phyloP scores from a whole-genome alignment of 1,284 basidiomycete species.

The Vanrija humicola region DNA sequence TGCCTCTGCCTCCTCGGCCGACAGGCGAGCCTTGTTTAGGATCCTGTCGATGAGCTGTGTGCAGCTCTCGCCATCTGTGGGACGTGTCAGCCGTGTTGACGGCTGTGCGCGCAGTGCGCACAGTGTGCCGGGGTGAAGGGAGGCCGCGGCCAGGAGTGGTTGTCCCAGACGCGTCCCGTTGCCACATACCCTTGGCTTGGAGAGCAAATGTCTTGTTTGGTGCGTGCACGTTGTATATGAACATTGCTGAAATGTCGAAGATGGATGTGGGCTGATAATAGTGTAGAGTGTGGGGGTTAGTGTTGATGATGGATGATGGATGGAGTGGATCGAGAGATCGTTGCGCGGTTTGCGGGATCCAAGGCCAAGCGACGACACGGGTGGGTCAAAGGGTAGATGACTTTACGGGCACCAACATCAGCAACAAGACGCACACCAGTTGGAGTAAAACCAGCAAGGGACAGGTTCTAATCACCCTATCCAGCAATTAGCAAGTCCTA shows the following conservation, averaged over 20 bases:
- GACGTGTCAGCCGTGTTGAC: neutral
- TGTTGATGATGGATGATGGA: no score
- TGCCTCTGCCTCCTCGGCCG: slow-evolving; percentile 8
- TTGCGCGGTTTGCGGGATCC: no score
- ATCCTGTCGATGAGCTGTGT: slow-evolving; percentile 33
- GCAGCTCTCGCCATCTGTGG: slow-evolving; percentile 35
- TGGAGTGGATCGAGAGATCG: no score
- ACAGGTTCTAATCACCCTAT: neutral
- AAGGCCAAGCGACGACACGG: no score
- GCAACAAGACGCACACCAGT: no score
- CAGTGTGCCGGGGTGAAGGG: neutral
- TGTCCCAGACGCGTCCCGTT: no score
- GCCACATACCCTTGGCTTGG: slow-evolving; percentile 10
- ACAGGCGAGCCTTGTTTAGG: slow-evolving; percentile 26
- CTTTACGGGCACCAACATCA: no score
- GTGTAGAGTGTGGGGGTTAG: no score
- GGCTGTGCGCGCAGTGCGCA: neutral
- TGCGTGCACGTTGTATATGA: slow-evolving; percentile 48
- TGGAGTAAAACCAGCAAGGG: no score
- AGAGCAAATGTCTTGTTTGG: slow-evolving; percentile 34
- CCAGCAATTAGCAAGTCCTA: no score
- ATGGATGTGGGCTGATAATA: neutral
- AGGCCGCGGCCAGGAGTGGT: neutral
- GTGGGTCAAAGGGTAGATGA: no score
- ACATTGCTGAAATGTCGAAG: slow-evolving; percentile 19